Base-by-base conservation (phyloP, 2,329 filamentous ascomycete species). In the Fusarium setosum region DNA sequence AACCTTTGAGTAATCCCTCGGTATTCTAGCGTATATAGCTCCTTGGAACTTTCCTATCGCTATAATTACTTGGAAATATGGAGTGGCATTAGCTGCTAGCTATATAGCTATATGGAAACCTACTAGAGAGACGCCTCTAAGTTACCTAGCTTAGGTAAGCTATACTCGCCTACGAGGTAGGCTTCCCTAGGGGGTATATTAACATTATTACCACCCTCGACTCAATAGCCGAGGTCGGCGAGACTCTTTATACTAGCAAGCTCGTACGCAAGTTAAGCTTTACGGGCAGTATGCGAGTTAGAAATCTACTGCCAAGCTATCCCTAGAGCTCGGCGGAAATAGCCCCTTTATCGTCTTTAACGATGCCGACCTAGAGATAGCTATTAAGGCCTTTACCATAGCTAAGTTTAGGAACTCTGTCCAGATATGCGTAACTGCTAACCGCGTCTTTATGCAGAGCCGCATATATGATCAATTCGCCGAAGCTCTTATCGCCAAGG, bases 191-290 rank as follows among this genome's bases (percentile, higher is more conserved):
- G 2, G 57, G 45, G 1, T 21, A n/a, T 24, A 40, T 60, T 31
- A 56, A 60, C n/a, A 38, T 60, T 9, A 47, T 60, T 11, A 44
- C 40, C 6, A 47, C 45, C 1, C 37, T 59, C 4, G 31, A 47
- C 23, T 41, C 45, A 20, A 35, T 50, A 11, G 41, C 53, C 2
- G 52, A 51, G 21, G 45, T 49, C 1, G 40, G 44, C 7, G 24
- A 50, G 21, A 20, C 57, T 29, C 37, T 52, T 6, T 48, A 38
- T 8, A 17, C 24, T 5, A 31, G 35, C 18, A 44, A 45, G 13
- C 12, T 41, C 4, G 31, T 60, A 7, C 44, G 37, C 12, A 60
- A 60, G 31, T 12, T 60, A 15, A 56, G 51, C 31, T 56, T 60
- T 15, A 60, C 51, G 2, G 51, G 57, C 3, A 45, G 41, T 7